These are phyloP conservation scores for Selenicereus undatus DNA, from an alignment of 148 eudicot species.

Conservation along the genomic window DNA sequence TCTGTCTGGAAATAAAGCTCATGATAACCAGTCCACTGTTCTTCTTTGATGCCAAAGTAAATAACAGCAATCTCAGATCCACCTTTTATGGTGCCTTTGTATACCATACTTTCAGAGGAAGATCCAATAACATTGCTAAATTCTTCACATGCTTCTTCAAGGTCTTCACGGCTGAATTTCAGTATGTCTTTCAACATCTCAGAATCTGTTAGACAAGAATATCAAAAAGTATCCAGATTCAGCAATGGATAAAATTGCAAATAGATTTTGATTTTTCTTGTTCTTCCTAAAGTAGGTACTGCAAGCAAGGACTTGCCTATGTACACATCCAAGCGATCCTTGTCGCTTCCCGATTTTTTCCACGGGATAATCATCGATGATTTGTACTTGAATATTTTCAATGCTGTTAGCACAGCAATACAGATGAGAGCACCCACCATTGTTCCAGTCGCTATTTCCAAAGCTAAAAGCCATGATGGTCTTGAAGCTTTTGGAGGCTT, in stretches of 20 bases:
- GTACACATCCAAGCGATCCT: constrained; percentile 50
- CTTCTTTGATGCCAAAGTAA: constrained; percentile 88
- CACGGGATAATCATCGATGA: constrained; percentile 72
- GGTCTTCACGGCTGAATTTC: constrained; percentile 71
- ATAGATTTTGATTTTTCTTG: not conserved
- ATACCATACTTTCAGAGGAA: constrained; percentile 76
- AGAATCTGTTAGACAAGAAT: constrained; percentile 45
- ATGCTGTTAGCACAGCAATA: constrained; percentile 38
- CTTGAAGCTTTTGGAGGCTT: constrained; percentile 48
- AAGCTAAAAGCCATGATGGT: constrained; percentile 71
- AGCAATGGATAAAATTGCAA: not conserved
- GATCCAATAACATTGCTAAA: constrained; percentile 97
- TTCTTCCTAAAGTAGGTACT: not conserved
- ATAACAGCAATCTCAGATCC: constrained; percentile 98
- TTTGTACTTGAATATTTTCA: constrained; percentile 55
- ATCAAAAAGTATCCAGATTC: not conserved
- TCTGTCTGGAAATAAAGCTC: constrained; percentile 91
- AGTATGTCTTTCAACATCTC: constrained; percentile 65
- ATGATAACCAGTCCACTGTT: constrained; percentile 85
- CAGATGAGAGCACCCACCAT: constrained; percentile 59
- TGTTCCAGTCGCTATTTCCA: constrained; percentile 75
- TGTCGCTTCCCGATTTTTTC: constrained; percentile 77
- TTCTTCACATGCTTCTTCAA: constrained; percentile 98
- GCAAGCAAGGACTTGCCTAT: constrained; percentile 38
- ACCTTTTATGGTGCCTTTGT: constrained; percentile 86